These are phyloP conservation scores for Colletotrichum trifolii DNA, from an alignment of 2,329 filamentous ascomycete species.

Conservation along the genomic window DNA sequence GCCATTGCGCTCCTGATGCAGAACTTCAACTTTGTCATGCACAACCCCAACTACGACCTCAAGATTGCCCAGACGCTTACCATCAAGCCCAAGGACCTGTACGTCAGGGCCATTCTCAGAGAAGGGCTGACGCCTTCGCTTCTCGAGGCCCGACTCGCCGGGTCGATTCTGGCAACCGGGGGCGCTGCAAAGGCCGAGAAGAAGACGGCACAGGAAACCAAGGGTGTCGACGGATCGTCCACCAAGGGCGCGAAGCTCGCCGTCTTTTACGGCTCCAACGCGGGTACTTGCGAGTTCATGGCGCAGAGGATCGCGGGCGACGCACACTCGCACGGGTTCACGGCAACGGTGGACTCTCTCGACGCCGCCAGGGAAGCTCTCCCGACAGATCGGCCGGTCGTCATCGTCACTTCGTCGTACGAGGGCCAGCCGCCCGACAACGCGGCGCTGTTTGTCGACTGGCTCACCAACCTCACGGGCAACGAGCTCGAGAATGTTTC, in stretches of 20 bases:
- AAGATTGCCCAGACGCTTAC: conserved; percentile 66
- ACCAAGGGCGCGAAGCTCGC: conserved; percentile 54
- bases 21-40: conserved; percentile 72
- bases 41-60: conserved; percentile 67
- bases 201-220: background rate
- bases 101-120: conserved; percentile 66
- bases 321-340: conserved; percentile 66
- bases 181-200: background rate
- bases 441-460: conserved; percentile 71
- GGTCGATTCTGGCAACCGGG: conserved; percentile 37
- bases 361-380: conserved; percentile 68
- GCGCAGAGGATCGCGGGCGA: conserved; percentile 69
- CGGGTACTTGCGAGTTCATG: conserved; percentile 75
- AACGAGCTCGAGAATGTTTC: conserved; percentile 64
- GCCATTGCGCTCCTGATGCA: conserved; percentile 67
- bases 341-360: conserved; percentile 62
- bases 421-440: conserved; percentile 79
- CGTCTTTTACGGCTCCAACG: conserved; percentile 78
- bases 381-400: conserved; percentile 65
- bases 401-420: conserved; percentile 75
- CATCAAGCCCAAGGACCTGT: conserved; percentile 69
- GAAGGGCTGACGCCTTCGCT: conserved; percentile 51
- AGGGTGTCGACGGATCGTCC: background rate
- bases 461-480: conserved; percentile 63
- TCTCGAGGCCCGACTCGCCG: conserved; percentile 58